Evolutionary conservation across 2,329 filamentous ascomycete genomes (phyloP).

Genomic region (Cryoendolithus antarcticus): DNA sequence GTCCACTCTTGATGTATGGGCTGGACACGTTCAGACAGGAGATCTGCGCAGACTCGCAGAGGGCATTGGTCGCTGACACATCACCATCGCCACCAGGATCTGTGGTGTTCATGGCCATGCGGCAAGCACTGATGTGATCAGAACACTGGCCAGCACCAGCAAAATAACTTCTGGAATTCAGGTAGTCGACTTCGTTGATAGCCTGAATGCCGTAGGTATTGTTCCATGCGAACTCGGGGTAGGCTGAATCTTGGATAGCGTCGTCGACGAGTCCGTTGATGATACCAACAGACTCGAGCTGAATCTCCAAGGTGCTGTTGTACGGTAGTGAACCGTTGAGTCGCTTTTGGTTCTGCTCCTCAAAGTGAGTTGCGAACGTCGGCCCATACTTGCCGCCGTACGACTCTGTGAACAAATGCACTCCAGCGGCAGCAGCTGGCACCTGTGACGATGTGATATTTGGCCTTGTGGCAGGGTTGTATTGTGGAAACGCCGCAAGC

Average conservation of each 20-base stretch:
- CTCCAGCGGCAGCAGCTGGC: constrained; percentile 19
- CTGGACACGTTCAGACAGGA: constrained; percentile 15
- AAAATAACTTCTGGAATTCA: constrained; percentile 33
- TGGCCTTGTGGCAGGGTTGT: constrained; percentile 29
- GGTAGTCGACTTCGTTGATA: constrained; percentile 40
- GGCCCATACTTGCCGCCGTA: constrained; percentile 54
- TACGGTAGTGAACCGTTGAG: constrained; percentile 36
- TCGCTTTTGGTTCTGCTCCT: constrained; percentile 49
- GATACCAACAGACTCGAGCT: constrained; percentile 53
- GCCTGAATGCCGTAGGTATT: constrained; percentile 55
- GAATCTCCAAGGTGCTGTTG: constrained; percentile 45
- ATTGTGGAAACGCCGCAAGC: constrained; percentile 32
- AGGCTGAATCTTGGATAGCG: constrained; percentile 46
- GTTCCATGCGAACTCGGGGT: constrained; percentile 45
- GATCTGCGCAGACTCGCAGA: constrained; percentile 13
- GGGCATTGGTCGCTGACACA: constrained; percentile 19
- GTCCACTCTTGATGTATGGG: constrained; percentile 10
- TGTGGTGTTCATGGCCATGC: constrained; percentile 14
- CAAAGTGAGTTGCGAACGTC: constrained; percentile 45
- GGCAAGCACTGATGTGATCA: constrained; percentile 23
- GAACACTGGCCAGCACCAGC: constrained; percentile 24
- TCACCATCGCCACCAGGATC: constrained; percentile 26
- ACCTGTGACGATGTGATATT: constrained; percentile 40
- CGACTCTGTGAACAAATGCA: constrained; percentile 49
- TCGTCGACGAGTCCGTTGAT: constrained; percentile 60